Base-by-base conservation (phyloP, 305 asterid genomes). In the Withania somnifera region DNA sequence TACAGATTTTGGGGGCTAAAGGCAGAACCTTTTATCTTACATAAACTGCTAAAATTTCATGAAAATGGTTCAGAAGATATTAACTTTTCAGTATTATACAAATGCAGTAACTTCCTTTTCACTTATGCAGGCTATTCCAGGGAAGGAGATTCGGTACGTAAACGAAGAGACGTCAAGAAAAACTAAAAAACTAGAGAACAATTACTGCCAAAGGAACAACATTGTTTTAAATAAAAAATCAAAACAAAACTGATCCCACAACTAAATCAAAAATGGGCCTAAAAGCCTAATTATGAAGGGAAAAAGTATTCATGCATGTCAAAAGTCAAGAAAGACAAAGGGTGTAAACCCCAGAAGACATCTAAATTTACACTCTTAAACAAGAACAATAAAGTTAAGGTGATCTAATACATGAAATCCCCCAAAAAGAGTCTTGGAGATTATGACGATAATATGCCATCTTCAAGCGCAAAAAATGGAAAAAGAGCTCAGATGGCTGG, bases 311-410 rank as follows among this genome's bases (percentile, higher is more conserved):
- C 88, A 85, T 79, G 85, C 85, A 80, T 79, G 86, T 82, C 85
- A 81, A 81, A 82, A 50, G 83, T 86, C 87, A 40, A 81, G 79
- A 77, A 53, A 66, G 76, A 86, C 87, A 83, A 82, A 79, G 82
- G 79, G 81, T n/a, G 75, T 15, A 77, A 85, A 57, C 86, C 86
- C 60, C 20, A 85, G 83, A 82, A 77, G 83, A 84, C 88, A 87
- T 86, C 91, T 89, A 90, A 87, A 90, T 90, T 79, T 90, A 91
- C 92, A 87, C 88, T 84, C 91, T 20, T 84, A 68, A 83, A 86
- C 86, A 63, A 63, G 38, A 63, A 82, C 73, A 42, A 67, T 54
- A 54, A 77, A 82, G 83, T 71, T 82, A 58, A 69, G 58, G 36
- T 26, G 58, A 83, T 66, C 82, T 84, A 68, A 73, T 80, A 85